These are phyloP conservation scores for Penicillium waksmanii DNA, from an alignment of 495 filamentous ascomycete genomes.

Conservation along the genomic window DNA sequence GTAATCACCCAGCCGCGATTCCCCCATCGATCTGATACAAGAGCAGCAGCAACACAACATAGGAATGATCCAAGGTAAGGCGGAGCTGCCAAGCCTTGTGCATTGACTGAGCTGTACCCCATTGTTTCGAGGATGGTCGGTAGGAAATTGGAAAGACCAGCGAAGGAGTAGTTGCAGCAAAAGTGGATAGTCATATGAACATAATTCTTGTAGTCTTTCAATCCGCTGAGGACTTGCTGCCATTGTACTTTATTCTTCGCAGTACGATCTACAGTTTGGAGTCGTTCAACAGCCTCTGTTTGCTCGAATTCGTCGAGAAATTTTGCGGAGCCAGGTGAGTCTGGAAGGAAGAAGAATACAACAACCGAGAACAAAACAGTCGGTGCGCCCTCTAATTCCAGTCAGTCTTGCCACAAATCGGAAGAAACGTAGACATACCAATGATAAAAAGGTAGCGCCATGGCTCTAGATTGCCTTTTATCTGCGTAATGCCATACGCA, in stretches of 20 bases:
- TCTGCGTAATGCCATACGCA: slow-evolving; percentile 70
- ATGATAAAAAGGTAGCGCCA: slow-evolving; percentile 39
- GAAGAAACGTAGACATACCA: slow-evolving; percentile 14
- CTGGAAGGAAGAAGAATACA: slow-evolving; percentile 66
- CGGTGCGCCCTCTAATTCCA: slow-evolving; percentile 69
- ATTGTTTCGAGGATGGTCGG: slow-evolving; percentile 71
- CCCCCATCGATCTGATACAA: slow-evolving; percentile 64
- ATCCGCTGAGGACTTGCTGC: slow-evolving; percentile 26
- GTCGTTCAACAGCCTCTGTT: slow-evolving; percentile 29
- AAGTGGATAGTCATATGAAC: slow-evolving; percentile 33
- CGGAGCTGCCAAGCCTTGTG: slow-evolving; percentile 74
- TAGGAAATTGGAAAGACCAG: slow-evolving; percentile 68
- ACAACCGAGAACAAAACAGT: slow-evolving; percentile 62
- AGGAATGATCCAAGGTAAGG: slow-evolving; percentile 74
- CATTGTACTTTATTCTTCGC: slow-evolving; percentile 26
- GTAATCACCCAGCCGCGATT: slow-evolving; percentile 67
- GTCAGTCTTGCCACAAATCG: slow-evolving; percentile 40
- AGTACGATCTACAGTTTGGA: slow-evolving; percentile 30
- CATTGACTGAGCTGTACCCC: slow-evolving; percentile 65
- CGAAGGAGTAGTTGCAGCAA: slow-evolving; percentile 36
- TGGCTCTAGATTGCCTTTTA: slow-evolving; percentile 25
- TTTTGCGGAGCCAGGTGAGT: slow-evolving; percentile 64
- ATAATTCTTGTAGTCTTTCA: slow-evolving; percentile 37
- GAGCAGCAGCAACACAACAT: slow-evolving; percentile 60
- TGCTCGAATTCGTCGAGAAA: slow-evolving; percentile 67